Conservation (phyloP, 352 stramenopile species). For the Chloridella minuta region DNA sequence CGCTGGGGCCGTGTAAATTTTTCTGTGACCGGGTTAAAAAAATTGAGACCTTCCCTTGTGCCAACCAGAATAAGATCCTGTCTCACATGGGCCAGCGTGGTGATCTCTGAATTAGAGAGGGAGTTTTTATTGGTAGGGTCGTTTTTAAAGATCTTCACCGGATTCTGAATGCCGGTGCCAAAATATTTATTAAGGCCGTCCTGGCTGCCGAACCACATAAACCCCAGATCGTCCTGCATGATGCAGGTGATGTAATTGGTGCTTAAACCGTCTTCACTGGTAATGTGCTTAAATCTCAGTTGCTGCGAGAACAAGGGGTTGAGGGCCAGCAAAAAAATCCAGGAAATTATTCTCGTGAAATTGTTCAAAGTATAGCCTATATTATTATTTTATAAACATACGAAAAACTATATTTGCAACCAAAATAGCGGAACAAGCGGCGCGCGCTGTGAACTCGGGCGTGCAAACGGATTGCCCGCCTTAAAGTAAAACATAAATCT, state of each 20-base stretch:
- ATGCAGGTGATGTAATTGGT: background rate
- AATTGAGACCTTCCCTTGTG: background rate
- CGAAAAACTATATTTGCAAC: too few relatives aligned
- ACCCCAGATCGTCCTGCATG: background rate
- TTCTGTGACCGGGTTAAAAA: background rate
- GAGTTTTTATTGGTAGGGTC: background rate
- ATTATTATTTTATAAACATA: too few relatives aligned
- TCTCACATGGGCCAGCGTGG: background rate
- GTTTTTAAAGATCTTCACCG: background rate
- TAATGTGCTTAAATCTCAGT: constrained; percentile 4
- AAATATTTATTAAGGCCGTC: background rate
- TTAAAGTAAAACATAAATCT: too few relatives aligned
- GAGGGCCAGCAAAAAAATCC: background rate
- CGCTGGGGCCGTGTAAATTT: background rate
- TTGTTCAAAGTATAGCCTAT: background rate
- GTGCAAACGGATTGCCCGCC: too few relatives aligned
- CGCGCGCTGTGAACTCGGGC: too few relatives aligned
- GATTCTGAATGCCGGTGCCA: background rate
- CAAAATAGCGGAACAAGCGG: too few relatives aligned
- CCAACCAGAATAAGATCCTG: background rate
- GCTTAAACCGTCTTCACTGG: background rate
- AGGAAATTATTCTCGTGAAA: background rate
- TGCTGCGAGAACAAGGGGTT: background rate
- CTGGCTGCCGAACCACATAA: background rate
- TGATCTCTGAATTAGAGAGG: background rate